phyloP scores from a whole-genome alignment of 495 filamentous ascomycete genomes.

The Lasiosphaeria hispida region DNA sequence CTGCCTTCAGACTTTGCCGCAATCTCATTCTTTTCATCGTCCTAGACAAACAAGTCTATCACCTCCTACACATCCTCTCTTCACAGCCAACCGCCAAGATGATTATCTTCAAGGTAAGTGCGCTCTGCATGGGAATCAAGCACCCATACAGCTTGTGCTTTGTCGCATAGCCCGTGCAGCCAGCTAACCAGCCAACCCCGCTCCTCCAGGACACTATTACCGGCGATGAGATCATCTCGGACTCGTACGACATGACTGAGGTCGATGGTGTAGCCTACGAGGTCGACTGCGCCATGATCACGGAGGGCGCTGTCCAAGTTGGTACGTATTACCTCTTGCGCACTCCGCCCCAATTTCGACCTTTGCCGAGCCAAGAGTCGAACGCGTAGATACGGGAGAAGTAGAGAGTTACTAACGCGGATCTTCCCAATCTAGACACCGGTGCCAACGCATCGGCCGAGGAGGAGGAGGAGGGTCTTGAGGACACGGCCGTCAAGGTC shows the following conservation, averaged over 20 bases:
- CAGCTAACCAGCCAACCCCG: slow-evolving; percentile 14
- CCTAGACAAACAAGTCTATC: slow-evolving; percentile 4
- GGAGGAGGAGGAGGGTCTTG: slow-evolving; percentile 69
- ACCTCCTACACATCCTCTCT: background rate
- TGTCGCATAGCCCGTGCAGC: slow-evolving; percentile 2
- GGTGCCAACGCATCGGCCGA: slow-evolving; percentile 98
- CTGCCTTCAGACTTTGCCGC: slow-evolving; percentile 6
- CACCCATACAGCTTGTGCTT: background rate
- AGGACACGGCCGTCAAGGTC: slow-evolving; percentile 71
- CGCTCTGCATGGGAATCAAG: slow-evolving; percentile 19
- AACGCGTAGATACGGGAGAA: background rate
- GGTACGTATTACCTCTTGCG: slow-evolving; percentile 46
- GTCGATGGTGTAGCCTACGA: slow-evolving; percentile 80
- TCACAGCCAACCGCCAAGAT: slow-evolving; percentile 55
- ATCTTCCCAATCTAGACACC: slow-evolving; percentile 56
- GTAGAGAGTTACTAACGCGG: too few relatives aligned
- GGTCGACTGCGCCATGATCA: slow-evolving; percentile 85
- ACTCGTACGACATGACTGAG: slow-evolving; percentile 76
- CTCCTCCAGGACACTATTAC: slow-evolving; percentile 73
- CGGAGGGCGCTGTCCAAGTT: slow-evolving; percentile 68
- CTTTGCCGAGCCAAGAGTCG: background rate
- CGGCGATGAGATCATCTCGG: slow-evolving; percentile 93
- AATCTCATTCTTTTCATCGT: slow-evolving; percentile 12
- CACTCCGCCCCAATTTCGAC: background rate
- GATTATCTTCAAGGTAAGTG: slow-evolving; percentile 91